These are phyloP conservation scores for Colletotrichum melonis DNA, from an alignment of 2,329 filamentous ascomycete genomes.

Conservation along the genomic window DNA sequence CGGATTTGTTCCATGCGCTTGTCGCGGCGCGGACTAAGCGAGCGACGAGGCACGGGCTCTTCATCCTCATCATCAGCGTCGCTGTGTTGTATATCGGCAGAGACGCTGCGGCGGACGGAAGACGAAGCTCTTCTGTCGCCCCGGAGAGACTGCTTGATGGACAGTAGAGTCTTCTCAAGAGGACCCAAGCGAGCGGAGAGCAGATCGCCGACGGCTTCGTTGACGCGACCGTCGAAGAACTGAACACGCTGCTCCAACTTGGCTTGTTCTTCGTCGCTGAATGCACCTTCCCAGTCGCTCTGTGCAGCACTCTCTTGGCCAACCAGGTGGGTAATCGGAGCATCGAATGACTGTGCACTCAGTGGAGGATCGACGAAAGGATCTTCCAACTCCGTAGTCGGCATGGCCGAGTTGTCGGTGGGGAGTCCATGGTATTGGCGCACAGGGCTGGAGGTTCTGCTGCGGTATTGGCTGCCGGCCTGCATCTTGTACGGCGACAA, in stretches of 20 bases:
- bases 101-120: slow-evolving; percentile 71
- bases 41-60: slow-evolving; percentile 72
- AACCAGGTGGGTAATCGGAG: slow-evolving; percentile 72
- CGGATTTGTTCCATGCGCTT: slow-evolving; percentile 87
- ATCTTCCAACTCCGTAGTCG: slow-evolving; percentile 69
- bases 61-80: slow-evolving; percentile 97
- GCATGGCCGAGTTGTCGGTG: slow-evolving; percentile 59
- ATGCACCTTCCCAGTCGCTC: slow-evolving; percentile 93
- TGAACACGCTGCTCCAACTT: slow-evolving; percentile 84
- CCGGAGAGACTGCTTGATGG: slow-evolving; percentile 78
- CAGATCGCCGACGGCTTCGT: slow-evolving; percentile 83
- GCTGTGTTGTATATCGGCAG: slow-evolving; percentile 79
- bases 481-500: slow-evolving; percentile 65
- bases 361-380: slow-evolving; percentile 67
- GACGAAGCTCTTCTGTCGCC: slow-evolving; percentile 66
- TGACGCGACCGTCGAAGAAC: slow-evolving; percentile 93
- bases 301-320: slow-evolving; percentile 72
- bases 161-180: slow-evolving; percentile 80
- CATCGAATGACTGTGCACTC: slow-evolving; percentile 61
- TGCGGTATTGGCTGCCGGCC: slow-evolving; percentile 66
- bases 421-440: slow-evolving; percentile 62
- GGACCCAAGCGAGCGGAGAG: slow-evolving; percentile 83
- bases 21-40: slow-evolving; percentile 82
- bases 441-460: slow-evolving; percentile 80
- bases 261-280: slow-evolving; percentile 84